These are phyloP conservation scores for Sclerotinia sclerotiorum DNA, from an alignment of 2,329 filamentous ascomycete species.

Conservation along the genomic window DNA sequence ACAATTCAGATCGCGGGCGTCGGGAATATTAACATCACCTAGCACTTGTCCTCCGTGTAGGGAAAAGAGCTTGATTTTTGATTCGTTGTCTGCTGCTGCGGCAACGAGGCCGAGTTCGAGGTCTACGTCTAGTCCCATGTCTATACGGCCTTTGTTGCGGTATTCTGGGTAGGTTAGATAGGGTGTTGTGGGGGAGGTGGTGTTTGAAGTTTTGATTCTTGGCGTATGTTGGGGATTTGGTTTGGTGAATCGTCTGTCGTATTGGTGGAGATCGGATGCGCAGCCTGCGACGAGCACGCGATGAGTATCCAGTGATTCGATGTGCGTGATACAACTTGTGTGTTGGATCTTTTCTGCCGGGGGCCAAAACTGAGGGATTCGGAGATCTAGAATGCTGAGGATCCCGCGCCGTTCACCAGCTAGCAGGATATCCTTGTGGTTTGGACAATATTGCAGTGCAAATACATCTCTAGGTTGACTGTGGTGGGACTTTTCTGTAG, in stretches of 20 bases:
- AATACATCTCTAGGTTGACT: conserved; percentile 46
- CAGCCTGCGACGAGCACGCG: conserved; percentile 56
- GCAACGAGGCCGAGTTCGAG: conserved; percentile 51
- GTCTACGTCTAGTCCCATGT: conserved; percentile 54
- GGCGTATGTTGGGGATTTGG: conserved; percentile 16
- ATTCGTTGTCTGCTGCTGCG: conserved; percentile 40
- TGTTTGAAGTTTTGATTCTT: neutral
- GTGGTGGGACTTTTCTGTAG: neutral
- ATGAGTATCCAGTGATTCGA: conserved; percentile 50
- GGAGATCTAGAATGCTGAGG: conserved; percentile 39
- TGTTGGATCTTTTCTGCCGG: conserved; percentile 38
- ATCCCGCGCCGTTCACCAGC: conserved; percentile 52
- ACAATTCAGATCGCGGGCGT: conserved; percentile 24
- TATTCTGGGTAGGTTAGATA: conserved; percentile 52
- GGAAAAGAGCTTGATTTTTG: conserved; percentile 34
- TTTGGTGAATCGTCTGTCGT: conserved; percentile 53
- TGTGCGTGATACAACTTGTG: conserved; percentile 48
- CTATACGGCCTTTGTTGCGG: conserved; percentile 49
- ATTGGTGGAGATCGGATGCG: conserved; percentile 51
- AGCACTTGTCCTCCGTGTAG: conserved; percentile 31
- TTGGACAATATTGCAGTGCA: conserved; percentile 49
- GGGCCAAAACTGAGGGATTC: conserved; percentile 34
- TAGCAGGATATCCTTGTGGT: conserved; percentile 48
- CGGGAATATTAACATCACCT: neutral
- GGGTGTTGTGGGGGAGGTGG: conserved; percentile 37